These are phyloP conservation scores for Huiozyma naganishii DNA, from an alignment of 805 yeast species.

Conservation along the genomic window DNA sequence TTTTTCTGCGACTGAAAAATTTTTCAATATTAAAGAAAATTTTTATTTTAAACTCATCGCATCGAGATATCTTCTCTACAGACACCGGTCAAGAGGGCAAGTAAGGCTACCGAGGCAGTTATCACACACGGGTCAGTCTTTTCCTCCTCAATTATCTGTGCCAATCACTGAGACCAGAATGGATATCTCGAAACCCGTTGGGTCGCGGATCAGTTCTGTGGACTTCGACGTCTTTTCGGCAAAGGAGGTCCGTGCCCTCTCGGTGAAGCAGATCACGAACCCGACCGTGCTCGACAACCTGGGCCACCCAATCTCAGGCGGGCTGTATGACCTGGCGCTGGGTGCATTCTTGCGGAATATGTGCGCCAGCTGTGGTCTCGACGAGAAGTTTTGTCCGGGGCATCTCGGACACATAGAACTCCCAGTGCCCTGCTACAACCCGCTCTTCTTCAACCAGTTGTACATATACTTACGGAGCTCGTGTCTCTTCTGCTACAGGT, in stretches of 20 bases:
- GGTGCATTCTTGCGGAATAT: slow-evolving; percentile 87
- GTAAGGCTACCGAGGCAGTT: not conserved
- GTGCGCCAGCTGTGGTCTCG: slow-evolving; percentile 93
- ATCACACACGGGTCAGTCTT: no score
- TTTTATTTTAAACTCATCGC: no score
- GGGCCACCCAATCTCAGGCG: slow-evolving; percentile 92
- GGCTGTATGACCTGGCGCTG: slow-evolving; percentile 86
- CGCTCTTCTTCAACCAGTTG: slow-evolving; percentile 86
- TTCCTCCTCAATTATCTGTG: no score
- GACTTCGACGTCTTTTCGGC: slow-evolving; percentile 81
- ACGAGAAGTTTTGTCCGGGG: slow-evolving; percentile 92
- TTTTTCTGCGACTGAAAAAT: not conserved
- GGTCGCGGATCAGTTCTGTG: slow-evolving; percentile 84
- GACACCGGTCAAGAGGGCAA: not conserved
- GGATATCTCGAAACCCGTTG: slow-evolving; percentile 96
- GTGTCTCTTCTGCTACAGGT: slow-evolving; percentile 85
- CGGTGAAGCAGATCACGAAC: slow-evolving; percentile 91
- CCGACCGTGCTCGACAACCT: slow-evolving; percentile 92
- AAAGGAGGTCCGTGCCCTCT: slow-evolving; percentile 71
- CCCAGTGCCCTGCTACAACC: slow-evolving; percentile 92
- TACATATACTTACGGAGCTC: slow-evolving; percentile 72
- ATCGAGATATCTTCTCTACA: no score
- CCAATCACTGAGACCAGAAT: slow-evolving; percentile 29
- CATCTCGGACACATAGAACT: slow-evolving; percentile 97
- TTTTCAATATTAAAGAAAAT: not conserved